These are phyloP conservation scores for Suhomyces sp. DNA, from an alignment of 805 yeast genomes.

Conservation along the genomic window DNA sequence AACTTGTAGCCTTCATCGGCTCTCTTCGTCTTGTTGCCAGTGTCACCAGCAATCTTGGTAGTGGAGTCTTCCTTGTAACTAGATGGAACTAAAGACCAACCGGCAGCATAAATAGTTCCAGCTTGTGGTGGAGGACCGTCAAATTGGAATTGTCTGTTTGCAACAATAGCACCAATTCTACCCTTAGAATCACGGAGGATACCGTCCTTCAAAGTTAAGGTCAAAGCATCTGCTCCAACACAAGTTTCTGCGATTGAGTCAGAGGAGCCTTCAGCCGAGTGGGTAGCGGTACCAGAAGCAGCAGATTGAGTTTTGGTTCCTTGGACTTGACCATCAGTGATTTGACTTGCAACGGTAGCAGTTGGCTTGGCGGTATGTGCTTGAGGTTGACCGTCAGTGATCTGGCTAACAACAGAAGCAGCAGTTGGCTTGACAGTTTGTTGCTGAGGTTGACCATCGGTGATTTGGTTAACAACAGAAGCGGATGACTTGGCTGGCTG, in stretches of 20 bases:
- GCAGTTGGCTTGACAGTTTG: constrained; percentile 11
- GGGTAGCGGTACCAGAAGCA: constrained; percentile 22
- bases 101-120: constrained; percentile 29
- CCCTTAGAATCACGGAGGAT: constrained; percentile 57
- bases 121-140: constrained; percentile 82
- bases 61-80: constrained; percentile 11
- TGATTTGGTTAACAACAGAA: constrained; percentile 23
- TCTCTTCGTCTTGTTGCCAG: constrained; percentile 7
- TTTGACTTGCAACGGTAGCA: constrained; percentile 22
- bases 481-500: constrained; percentile 12
- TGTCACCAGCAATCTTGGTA: constrained; percentile 9
- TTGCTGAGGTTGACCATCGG: constrained; percentile 36
- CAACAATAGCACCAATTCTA: constrained; percentile 75
- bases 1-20: constrained; percentile 59
- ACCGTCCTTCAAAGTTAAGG: constrained; percentile 51
- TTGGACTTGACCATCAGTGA: constrained; percentile 33
- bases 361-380: constrained; percentile 17
- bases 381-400: constrained; percentile 37
- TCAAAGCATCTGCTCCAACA: constrained; percentile 38
- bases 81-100: constrained; percentile 21
- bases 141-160: constrained; percentile 78
- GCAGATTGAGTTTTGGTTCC: constrained; percentile 18
- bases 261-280: constrained; percentile 34
- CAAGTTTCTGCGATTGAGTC: constrained; percentile 17
- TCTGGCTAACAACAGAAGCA: constrained; percentile 35